These are phyloP conservation scores for Claviceps citrina DNA, from an alignment of 2,329 filamentous ascomycete species.

Conservation along the genomic window DNA sequence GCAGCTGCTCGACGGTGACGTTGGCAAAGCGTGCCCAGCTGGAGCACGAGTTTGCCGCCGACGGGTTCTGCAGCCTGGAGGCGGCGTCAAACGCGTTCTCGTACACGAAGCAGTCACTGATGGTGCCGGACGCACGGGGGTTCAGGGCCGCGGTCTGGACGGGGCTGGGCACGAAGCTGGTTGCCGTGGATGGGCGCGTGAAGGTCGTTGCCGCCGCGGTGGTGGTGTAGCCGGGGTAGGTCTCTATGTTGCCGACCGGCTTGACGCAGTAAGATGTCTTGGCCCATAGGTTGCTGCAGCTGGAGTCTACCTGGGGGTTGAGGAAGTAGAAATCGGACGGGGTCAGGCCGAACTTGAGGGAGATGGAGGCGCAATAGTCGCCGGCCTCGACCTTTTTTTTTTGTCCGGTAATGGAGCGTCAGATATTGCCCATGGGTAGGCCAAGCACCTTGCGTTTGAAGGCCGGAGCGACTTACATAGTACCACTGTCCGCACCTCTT, in stretches of 20 bases:
- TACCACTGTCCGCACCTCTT: not conserved
- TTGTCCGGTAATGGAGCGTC: too few species aligned
- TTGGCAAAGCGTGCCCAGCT: not conserved
- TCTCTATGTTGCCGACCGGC: not conserved
- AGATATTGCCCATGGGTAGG: too few species aligned
- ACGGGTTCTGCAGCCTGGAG: not conserved
- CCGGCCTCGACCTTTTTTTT: not conserved
- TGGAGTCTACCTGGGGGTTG: not conserved
- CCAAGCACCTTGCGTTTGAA: too few species aligned
- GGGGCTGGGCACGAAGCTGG: not conserved
- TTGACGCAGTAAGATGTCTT: not conserved
- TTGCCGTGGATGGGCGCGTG: not conserved
- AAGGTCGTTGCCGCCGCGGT: not conserved
- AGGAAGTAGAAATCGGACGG: slow-evolving; percentile 33
- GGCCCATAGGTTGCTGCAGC: not conserved
- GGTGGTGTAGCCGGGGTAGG: not conserved
- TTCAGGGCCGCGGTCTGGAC: not conserved
- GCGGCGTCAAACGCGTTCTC: not conserved
- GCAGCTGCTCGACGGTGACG: not conserved
- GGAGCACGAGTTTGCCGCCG: not conserved
- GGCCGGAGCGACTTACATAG: not conserved
- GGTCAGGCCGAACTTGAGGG: slow-evolving; percentile 10
- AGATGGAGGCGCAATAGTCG: not conserved
- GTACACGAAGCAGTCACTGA: not conserved
- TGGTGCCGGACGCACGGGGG: not conserved